Percentiles rank a stretch among this genome's conserved stretches.
These are phyloP conservation scores for Lathyrus sativus DNA, from an alignment of 306 rosid genomes.

Conservation along the genomic window DNA sequence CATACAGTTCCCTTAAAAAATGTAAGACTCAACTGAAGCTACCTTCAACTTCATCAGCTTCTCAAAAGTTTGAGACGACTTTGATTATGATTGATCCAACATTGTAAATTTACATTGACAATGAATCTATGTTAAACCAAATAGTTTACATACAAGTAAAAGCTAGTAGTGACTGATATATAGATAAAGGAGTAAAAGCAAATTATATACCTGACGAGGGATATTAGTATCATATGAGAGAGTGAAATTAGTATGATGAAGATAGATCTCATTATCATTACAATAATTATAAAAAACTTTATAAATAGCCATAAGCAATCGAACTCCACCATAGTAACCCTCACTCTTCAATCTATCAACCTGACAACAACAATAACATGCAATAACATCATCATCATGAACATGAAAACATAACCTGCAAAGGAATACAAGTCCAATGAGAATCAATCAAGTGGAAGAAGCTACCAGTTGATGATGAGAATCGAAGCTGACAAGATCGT, in stretches of 20 bases:
- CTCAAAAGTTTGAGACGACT: no score
- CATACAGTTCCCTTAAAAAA: no score
- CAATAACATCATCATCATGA: background rate
- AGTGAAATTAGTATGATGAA: slow-evolving; percentile 63
- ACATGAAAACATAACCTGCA: background rate
- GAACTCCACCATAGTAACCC: slow-evolving; percentile 88
- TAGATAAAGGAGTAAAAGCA: background rate
- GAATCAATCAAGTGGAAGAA: no score
- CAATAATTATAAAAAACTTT: slow-evolving; percentile 66
- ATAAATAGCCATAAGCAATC: slow-evolving; percentile 84
- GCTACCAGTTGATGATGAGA: slow-evolving; percentile 60
- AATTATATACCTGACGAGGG: slow-evolving; percentile 80
- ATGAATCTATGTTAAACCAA: no score
- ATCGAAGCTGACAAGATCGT: slow-evolving; percentile 65
- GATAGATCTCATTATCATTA: slow-evolving; percentile 46
- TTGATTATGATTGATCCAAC: background rate
- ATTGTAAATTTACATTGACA: no score
- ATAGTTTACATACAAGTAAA: no score
- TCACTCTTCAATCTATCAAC: slow-evolving; percentile 54
- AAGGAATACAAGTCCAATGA: background rate
- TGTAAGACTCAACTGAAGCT: no score
- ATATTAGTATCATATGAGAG: slow-evolving; percentile 89
- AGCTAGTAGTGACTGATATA: no score
- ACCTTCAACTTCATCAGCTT: no score
- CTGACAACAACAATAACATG: slow-evolving; percentile 37